Evolutionary conservation across 129 eudicot species (phyloP).

Genomic region (sunflower (Helianthus annuus)): DNA sequence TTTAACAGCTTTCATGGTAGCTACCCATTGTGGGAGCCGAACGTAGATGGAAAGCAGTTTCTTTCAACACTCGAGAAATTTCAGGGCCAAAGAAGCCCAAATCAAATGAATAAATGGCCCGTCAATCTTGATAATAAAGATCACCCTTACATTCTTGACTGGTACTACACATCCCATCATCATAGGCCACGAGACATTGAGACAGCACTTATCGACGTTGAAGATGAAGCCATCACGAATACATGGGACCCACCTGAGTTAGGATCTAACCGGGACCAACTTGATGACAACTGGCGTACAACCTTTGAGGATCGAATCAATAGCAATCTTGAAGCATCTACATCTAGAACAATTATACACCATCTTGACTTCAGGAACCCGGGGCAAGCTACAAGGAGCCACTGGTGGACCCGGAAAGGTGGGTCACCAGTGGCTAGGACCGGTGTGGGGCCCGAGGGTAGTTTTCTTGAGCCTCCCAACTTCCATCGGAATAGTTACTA

Average conservation of each 20-base stretch:
- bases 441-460: constrained; percentile 29
- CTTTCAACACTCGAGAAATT: constrained; percentile 51
- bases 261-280: not conserved
- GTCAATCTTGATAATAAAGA: constrained; percentile 45
- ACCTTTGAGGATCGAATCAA: constrained; percentile 21
- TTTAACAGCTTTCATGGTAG: too few relatives aligned
- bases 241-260: not conserved
- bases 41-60: too few relatives aligned
- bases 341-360: constrained; percentile 14
- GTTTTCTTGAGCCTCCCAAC: constrained; percentile 65
- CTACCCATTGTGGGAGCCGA: too few relatives aligned
- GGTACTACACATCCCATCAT: constrained; percentile 55
- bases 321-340: constrained; percentile 28
- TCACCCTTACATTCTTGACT: constrained; percentile 46
- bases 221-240: constrained; percentile 14
- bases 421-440: constrained; percentile 18
- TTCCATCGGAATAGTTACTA: constrained; percentile 14
- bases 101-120: constrained; percentile 40
- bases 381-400: constrained; percentile 38
- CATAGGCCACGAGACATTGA: constrained; percentile 19
- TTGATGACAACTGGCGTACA: constrained; percentile 12
- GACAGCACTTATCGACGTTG: constrained; percentile 3
- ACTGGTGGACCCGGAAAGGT: constrained; percentile 62
- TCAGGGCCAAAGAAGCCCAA: constrained; percentile 46
- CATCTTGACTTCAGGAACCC: constrained; percentile 38